Base-by-base conservation (phyloP, 257 asterid genomes). In the Fraxinus anomala region DNA sequence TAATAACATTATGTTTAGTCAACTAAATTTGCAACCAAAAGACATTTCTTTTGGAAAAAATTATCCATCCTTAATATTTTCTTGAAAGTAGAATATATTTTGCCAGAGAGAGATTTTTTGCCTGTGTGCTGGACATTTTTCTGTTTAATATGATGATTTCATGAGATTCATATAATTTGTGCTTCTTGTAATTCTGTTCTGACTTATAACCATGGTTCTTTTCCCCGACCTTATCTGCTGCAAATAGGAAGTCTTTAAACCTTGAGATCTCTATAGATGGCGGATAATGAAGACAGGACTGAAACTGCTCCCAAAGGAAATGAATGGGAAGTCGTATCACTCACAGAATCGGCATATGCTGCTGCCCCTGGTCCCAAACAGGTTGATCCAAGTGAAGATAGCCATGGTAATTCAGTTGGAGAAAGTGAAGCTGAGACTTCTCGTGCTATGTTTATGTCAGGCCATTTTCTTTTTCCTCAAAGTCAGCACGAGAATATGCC, bases 291-390 rank as follows among this genome's bases (percentile, higher is more conserved):
- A 77, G 90, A 82, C 68, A 87, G 74, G 12, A 85, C 82, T 78
- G 92, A 85, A 73, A 77, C 83, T 72, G 84, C 82, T 73, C 80
- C 94, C 26, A 92, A 91, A 71, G 96, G 93, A 83, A 87, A 86
- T 82, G 97, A 92, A 44, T 94, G 98, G 98, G 98, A 94, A 83
- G 97, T 91, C 70, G 96, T 94, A 68, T 84, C 97, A 59, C 94
- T 94, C 78, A 91, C 97, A 14, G 94, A 88, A 39, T 94, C 98
- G 42, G 83, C 93, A 72, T 91, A 91, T 86, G 96, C 93, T 79
- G 93, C 98, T 72, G 87, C 92, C 36, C 95, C 95, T 80, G 90
- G 88, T 83, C 88, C 89, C 0, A 70, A 77, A 49, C 78, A 76
- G 77, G 87, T 70, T 39, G 89, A 76, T 17, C 19, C 81, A 37